phyloP scores from a whole-genome alignment of 345 rosid species.

The Rhodamnia rubescens region DNA sequence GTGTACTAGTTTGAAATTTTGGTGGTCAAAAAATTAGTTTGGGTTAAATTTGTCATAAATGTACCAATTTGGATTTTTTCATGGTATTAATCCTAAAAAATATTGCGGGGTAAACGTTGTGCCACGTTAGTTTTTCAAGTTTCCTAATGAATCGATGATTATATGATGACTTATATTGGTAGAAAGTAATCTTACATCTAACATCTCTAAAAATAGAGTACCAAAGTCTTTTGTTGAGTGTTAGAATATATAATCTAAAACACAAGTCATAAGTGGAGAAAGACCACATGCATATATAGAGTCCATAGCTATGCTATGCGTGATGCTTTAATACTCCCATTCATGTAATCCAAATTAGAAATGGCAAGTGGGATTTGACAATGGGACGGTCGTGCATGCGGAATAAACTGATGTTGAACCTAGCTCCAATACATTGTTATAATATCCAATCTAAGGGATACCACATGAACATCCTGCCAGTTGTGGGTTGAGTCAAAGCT shows the following conservation, averaged over 20 bases:
- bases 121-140: not conserved
- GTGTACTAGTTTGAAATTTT: too few species aligned
- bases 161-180: not conserved
- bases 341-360: not conserved
- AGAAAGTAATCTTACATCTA: not conserved
- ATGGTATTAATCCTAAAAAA: too few species aligned
- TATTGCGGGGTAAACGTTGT: not conserved
- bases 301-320: not conserved
- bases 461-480: not conserved
- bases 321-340: not conserved
- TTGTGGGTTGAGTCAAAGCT: not conserved
- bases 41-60: too few species aligned
- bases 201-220: not conserved
- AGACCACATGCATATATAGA: not conserved
- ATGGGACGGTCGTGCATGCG: not conserved
- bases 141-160: not conserved
- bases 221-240: not conserved
- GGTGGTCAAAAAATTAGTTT: too few species aligned
- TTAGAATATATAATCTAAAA: too few species aligned
- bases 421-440: too few species aligned
- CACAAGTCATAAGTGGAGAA: not conserved
- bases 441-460: not conserved
- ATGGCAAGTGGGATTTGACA: not conserved
- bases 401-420: not conserved
- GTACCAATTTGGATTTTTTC: too few species aligned